Base-by-base conservation (phyloP, 2,329 filamentous ascomycete species). In the Didymosphaeria variabile region DNA sequence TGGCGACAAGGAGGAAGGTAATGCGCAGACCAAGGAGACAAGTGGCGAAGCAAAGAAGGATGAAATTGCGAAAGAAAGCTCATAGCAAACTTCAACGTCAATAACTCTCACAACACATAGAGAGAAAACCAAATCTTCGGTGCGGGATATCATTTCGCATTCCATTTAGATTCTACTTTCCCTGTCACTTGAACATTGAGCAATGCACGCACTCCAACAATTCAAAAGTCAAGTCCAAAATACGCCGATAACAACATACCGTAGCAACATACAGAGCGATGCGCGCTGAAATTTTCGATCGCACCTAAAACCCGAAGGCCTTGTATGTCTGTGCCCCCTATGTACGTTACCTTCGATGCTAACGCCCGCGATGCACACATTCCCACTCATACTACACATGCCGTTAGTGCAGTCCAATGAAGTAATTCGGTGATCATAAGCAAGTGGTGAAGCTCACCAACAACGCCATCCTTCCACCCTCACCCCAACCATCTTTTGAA, bases 361-460 rank as follows among this genome's bases (percentile, higher is more conserved):
- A 55, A 10, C 19, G 53, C 10, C 53, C 42, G 32, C 83, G 79
- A 64, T 84, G 83, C 46, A 87, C 81, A 66, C 85, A 86, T 67
- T 85, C 82, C 85, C 85, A 87, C 74, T 87, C 84, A 68, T 85
- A 86, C 84, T 86, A 69, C 15, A 31, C 31, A 46, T 8, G 6
- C 15, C 38, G 58, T 60, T 21, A 57, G 59, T 47, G 15, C 9
- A 19, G 5, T 17, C 34, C 46, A 32, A 21, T 1, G 17, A 17
- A 34, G 17, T 26, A 21, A 45, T 34, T 34, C 23, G 46, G 31
- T 34, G 17, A 52, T 32, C 38, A 47, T 36, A 58, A 58, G 38
- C 47, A 52, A 60, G 42, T 42, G 40, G 40, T 31, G 26, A 51
- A 40, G 50, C 52, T 57, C 47, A 53, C 49, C 42, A 49, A 57